Conservation (phyloP, 768 basidiomycete species). For the Xerocomus potaroensis region DNA sequence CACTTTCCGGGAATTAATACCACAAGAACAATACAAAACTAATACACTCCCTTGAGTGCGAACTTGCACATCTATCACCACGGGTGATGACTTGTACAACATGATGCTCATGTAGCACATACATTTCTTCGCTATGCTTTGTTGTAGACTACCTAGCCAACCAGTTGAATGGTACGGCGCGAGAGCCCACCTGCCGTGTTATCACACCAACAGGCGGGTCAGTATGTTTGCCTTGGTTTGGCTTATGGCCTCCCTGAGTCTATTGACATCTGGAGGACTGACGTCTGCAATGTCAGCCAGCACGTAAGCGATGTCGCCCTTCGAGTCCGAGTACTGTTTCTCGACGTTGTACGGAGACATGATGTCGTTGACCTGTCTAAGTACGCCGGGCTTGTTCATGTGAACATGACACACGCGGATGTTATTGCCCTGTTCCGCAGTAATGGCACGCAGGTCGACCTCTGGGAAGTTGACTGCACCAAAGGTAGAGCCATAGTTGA, state of each 20-base stretch:
- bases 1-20: background rate
- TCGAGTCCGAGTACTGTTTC: constrained; percentile 98
- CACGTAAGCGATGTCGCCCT: constrained; percentile 89
- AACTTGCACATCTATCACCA: background rate
- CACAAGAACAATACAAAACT: constrained; percentile 6
- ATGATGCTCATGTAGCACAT: background rate
- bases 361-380: constrained; percentile 91
- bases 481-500: constrained; percentile 85
- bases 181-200: background rate
- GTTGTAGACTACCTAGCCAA: constrained; percentile 22
- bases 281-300: constrained; percentile 97
- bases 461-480: constrained; percentile 99
- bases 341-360: constrained; percentile 96
- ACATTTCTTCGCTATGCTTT: background rate
- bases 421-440: constrained; percentile 71
- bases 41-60: constrained; percentile 14
- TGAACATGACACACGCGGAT: constrained; percentile 95
- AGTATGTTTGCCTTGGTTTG: constrained; percentile 83
- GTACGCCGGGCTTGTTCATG: constrained; percentile 92
- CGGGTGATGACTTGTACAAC: background rate
- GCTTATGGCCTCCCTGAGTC: constrained; percentile 72
- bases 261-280: constrained; percentile 72
- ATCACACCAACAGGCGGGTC: constrained; percentile 74
- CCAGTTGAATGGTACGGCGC: constrained; percentile 50
- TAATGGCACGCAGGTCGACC: constrained; percentile 92